Evolutionary conservation across 176 grass and related monocot genomes (phyloP).

Genomic region (Olyra latifolia): DNA sequence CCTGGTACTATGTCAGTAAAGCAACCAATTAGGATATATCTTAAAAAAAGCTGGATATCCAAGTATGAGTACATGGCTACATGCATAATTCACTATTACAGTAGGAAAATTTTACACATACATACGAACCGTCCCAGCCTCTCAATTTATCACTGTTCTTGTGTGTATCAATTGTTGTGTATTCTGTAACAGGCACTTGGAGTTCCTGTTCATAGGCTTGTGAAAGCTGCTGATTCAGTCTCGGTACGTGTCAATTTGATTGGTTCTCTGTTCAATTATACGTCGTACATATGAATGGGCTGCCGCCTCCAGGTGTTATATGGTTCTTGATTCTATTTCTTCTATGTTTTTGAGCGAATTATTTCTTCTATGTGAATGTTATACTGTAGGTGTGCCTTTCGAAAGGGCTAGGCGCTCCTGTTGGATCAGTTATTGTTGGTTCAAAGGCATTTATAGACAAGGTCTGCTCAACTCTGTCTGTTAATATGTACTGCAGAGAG

Average conservation of each 20-base stretch:
- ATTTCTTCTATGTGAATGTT: not conserved
- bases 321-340: not conserved
- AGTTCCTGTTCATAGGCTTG: slow-evolving; percentile 80
- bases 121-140: not conserved
- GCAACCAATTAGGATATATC: not conserved
- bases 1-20: not conserved
- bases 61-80: not conserved
- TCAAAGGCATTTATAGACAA: slow-evolving; percentile 72
- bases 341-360: too few relatives aligned
- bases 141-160: not conserved
- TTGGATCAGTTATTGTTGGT: slow-evolving; percentile 90
- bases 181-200: slow-evolving; percentile 61
- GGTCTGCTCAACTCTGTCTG: slow-evolving; percentile 31
- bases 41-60: not conserved
- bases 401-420: slow-evolving; percentile 89
- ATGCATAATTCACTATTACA: not conserved
- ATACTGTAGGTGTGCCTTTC: slow-evolving; percentile 77
- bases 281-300: not conserved
- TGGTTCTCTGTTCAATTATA: not conserved
- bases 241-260: slow-evolving; percentile 54
- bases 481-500: not conserved
- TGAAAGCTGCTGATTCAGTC: slow-evolving; percentile 88
- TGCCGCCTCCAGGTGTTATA: not conserved
- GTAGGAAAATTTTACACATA: not conserved
- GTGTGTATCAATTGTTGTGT: not conserved